These are phyloP conservation scores for Phaffia rhodozyma DNA, from an alignment of 1,284 basidiomycete species.

Conservation along the genomic window DNA sequence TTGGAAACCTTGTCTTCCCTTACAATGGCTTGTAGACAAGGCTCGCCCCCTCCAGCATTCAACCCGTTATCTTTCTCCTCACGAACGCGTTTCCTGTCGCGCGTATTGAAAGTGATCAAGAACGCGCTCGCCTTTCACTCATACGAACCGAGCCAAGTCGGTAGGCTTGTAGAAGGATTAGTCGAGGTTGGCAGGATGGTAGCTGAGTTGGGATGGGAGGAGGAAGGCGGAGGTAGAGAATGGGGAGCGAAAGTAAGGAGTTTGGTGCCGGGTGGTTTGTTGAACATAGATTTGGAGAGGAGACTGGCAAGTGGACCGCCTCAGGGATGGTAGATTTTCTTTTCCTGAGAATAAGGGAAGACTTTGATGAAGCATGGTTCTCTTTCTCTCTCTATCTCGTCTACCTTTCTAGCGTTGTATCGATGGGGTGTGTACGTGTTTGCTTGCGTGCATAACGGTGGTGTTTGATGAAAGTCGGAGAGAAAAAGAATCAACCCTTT, in stretches of 20 bases:
- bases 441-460: no score
- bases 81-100: constrained; percentile 54
- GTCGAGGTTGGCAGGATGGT: constrained; percentile 54
- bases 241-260: constrained; percentile 49
- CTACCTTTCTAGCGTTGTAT: no score
- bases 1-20: constrained; percentile 42
- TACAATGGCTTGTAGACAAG: constrained; percentile 27
- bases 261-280: constrained; percentile 3
- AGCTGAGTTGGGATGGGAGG: constrained; percentile 59
- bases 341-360: no score
- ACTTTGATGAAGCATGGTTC: no score
- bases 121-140: constrained; percentile 66
- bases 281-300: constrained; percentile 7
- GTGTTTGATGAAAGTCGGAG: no score
- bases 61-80: constrained; percentile 64
- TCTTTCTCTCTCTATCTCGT: no score
- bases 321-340: constrained; percentile 10
- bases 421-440: no score
- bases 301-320: constrained; percentile 18
- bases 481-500: no score
- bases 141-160: constrained; percentile 51
- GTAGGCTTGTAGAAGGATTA: constrained; percentile 47
- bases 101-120: constrained; percentile 58
- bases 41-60: constrained; percentile 44
- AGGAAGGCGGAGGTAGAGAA: constrained; percentile 66